Evolutionary conservation across 495 filamentous ascomycete species (phyloP), one percentile per base, ranked within the genome.

Genomic region (Neurospora sp.): DNA sequence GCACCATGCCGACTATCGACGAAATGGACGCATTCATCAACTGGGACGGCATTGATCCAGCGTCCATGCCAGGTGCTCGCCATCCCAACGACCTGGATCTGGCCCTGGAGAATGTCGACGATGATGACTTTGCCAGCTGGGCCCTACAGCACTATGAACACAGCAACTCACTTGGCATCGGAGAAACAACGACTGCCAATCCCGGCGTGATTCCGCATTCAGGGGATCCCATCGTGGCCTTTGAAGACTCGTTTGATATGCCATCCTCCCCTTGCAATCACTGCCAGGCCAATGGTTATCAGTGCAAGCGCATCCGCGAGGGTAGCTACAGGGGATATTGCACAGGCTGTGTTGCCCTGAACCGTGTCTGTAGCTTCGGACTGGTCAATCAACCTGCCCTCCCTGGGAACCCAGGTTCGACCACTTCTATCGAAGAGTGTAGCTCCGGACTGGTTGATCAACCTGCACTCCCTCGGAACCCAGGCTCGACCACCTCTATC

Each of bases 311-410:
- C 69, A 89, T 91, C 48, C 86, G 86, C 42, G 86, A 92, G 78
- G 91, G 91, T 82, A 85, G 86, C 71, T 87, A 90, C 79, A 87
- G 88, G 76, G 88, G 86, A 71, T 88, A 87, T 36, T 96, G 93
- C 81, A 93, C 91, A 4, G 90, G 90, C 74, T 96, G 93, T 78
- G 90, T 92, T 75, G 91, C 92, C 31, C 85, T 95, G 21, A 92
- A 89, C 59, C 87, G 90, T 62, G 86, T 87, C 73, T 94, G 92
- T 84, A 94, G 91, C 81, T 91, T 94, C 71, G 84, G 83, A 4
- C 39, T 76, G 24, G 70, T 69, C 10, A 21, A 72, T n/a, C 66
- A 69, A 72, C 54, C 54, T 34, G 8, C 15, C 17, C 24, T 31
- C 0, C 13, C 54, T 62, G 24, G 54, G 54, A 72, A 76, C 69